Evolutionary conservation across 345 rosid genomes (phyloP).

Genomic region (Eucalyptus shirleyi): DNA sequence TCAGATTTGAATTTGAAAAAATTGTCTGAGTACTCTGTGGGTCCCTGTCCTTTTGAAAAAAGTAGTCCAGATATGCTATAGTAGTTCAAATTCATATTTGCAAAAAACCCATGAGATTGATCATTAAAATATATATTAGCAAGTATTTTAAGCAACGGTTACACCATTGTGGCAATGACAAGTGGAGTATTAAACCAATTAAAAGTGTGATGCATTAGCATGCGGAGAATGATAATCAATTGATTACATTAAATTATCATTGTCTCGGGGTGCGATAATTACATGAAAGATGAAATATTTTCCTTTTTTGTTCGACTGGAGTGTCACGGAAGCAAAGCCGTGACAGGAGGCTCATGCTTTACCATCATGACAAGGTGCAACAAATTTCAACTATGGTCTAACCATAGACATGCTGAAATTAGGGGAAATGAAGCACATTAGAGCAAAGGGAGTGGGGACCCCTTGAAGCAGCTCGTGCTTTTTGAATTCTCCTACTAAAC

Average conservation of each 20-base stretch:
- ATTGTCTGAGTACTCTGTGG: background rate
- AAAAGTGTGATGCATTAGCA: background rate
- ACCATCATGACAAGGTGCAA: background rate
- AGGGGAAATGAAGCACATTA: background rate
- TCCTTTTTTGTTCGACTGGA: background rate
- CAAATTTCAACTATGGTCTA: background rate
- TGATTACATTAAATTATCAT: background rate
- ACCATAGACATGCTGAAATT: background rate
- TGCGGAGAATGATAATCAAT: background rate
- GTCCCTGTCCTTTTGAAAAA: background rate
- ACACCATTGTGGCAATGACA: background rate
- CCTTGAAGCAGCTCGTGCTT: background rate
- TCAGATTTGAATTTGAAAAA: background rate
- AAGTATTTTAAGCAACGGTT: fast-evolving
- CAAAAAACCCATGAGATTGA: background rate
- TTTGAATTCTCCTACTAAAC: background rate
- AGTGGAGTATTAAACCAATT: background rate
- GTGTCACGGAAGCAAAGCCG: background rate
- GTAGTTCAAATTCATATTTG: background rate
- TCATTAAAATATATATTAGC: background rate
- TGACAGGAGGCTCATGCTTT: background rate
- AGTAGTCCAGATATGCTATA: background rate
- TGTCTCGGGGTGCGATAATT: background rate
- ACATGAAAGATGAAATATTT: background rate
- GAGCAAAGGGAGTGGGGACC: background rate